Evolutionary conservation across 2,329 filamentous ascomycete genomes (phyloP).

Genomic region (Nigrograna mackinnonii): DNA sequence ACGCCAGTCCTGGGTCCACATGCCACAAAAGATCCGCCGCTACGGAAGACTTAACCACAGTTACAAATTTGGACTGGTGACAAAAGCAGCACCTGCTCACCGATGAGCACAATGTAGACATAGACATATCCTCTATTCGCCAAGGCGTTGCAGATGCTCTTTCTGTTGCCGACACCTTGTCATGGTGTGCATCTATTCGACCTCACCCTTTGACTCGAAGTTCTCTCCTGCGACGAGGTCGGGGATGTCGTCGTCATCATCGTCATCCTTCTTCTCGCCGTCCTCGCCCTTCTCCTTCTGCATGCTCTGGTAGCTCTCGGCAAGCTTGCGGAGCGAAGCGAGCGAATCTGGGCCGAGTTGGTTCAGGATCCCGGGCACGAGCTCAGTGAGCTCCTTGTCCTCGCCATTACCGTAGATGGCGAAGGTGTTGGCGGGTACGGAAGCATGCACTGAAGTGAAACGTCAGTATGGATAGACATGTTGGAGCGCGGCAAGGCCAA

Average conservation of each 20-base stretch:
- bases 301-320: conserved; percentile 99
- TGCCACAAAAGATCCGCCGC: conserved; percentile 30
- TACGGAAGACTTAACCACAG: too few relatives aligned
- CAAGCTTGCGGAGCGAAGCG: conserved; percentile 95
- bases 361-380: conserved; percentile 98
- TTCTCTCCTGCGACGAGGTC: conserved; percentile 96
- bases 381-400: conserved; percentile 99
- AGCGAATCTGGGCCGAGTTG: conserved; percentile 98
- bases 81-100: too few relatives aligned
- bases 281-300: conserved; percentile 87
- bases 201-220: conserved; percentile 87
- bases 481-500: too few relatives aligned
- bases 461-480: too few relatives aligned
- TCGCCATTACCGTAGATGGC: conserved; percentile 98
- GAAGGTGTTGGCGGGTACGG: conserved; percentile 98
- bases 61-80: too few relatives aligned
- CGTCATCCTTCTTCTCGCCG: conserved; percentile 70
- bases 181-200: conserved; percentile 66
- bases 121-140: conserved; percentile 20
- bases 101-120: conserved; percentile 25
- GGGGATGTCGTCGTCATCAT: conserved; percentile 85
- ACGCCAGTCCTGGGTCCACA: conserved; percentile 37
- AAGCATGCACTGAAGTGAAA: conserved; percentile 88
- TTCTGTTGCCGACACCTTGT: neutral
- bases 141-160: conserved; percentile 19